Evolutionary conservation across 495 filamentous ascomycete genomes (phyloP).

Genomic region (Talaromyces thailandensis): DNA sequence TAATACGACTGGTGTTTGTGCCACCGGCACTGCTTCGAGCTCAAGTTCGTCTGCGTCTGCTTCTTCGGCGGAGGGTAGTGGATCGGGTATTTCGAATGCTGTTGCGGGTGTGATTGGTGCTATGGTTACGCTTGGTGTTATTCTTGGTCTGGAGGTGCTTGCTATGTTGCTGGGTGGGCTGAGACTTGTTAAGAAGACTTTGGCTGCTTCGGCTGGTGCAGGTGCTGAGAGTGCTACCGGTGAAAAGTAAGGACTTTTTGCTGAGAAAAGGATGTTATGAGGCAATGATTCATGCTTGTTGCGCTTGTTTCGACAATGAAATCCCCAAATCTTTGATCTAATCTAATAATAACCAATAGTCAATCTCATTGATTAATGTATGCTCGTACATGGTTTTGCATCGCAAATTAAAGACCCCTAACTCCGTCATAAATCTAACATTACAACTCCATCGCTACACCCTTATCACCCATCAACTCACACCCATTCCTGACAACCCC

Average conservation of each 20-base stretch:
- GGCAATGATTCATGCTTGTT: background rate
- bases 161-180: constrained; percentile 36
- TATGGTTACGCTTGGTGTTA: constrained; percentile 48
- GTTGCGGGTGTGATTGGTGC: constrained; percentile 55
- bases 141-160: constrained; percentile 38
- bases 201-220: background rate
- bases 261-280: background rate
- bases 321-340: background rate
- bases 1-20: constrained; percentile 32
- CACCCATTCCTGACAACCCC: constrained; percentile 82
- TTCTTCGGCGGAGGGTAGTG: constrained; percentile 9
- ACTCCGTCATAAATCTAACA: background rate
- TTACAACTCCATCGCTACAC: constrained; percentile 12
- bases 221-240: background rate
- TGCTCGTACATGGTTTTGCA: background rate
- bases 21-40: constrained; percentile 2
- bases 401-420: background rate
- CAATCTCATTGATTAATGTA: too few species aligned
- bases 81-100: constrained; percentile 23
- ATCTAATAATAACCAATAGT: background rate
- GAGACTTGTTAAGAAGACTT: constrained; percentile 30
- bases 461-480: constrained; percentile 52
- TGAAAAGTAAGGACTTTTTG: background rate
- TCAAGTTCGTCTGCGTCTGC: constrained; percentile 8
- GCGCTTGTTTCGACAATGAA: background rate